Evolutionary conservation across 805 yeast genomes (phyloP).

Genomic region (Candida dajiaensis): DNA sequence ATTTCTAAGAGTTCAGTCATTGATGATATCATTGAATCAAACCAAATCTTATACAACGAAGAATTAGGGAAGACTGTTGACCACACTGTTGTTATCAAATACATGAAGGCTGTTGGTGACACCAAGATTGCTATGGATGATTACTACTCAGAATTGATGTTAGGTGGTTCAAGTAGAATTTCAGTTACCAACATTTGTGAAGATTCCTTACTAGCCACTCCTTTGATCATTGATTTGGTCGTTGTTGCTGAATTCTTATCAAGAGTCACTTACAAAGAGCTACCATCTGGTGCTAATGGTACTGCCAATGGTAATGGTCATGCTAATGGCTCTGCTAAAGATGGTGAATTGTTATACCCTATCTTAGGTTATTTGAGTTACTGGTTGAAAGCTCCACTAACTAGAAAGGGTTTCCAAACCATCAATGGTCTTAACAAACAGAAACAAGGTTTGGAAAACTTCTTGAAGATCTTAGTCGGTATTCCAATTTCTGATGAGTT

Average conservation of each 20-base stretch:
- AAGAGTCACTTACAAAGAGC: slow-evolving; percentile 72
- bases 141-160: slow-evolving; percentile 93
- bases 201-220: slow-evolving; percentile 91
- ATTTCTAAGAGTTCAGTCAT: slow-evolving; percentile 89
- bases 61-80: slow-evolving; percentile 75
- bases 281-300: slow-evolving; percentile 7
- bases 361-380: slow-evolving; percentile 83
- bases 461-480: slow-evolving; percentile 84
- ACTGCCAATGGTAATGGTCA: slow-evolving; percentile 1
- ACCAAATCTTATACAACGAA: slow-evolving; percentile 76
- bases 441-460: slow-evolving; percentile 86
- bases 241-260: slow-evolving; percentile 87
- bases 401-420: slow-evolving; percentile 85
- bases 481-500: slow-evolving; percentile 86
- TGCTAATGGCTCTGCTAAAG: slow-evolving; percentile 21
- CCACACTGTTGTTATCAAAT: slow-evolving; percentile 93
- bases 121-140: slow-evolving; percentile 98
- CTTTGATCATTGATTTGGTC: slow-evolving; percentile 85
- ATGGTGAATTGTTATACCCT: slow-evolving; percentile 58
- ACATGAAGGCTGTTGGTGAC: slow-evolving; percentile 91
- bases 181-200: slow-evolving; percentile 95
- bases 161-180: slow-evolving; percentile 95
- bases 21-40: slow-evolving; percentile 89
- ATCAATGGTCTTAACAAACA: slow-evolving; percentile 94
- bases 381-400: slow-evolving; percentile 96